Evolutionary conservation across 2,329 filamentous ascomycete genomes (phyloP), one percentile per base, ranked within the genome.

Genomic region (Colletotrichum paranaense): DNA sequence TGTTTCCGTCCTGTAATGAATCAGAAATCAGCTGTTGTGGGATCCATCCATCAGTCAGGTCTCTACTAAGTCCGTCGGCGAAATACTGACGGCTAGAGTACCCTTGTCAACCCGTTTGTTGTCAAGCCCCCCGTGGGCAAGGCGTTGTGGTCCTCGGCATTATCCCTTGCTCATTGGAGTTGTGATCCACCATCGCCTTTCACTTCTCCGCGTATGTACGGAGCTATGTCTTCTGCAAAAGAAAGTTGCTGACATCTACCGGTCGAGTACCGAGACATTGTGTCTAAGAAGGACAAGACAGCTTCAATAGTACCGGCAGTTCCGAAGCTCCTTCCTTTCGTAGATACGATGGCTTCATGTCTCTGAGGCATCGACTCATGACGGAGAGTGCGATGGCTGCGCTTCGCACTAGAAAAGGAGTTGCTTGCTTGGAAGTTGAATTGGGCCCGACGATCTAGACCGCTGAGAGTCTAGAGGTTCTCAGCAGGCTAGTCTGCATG

Each of bases 401-500:
- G 22, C 19, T 49, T 19, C 19, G 16, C 16, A 19, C 42, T 7
- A 49, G 19, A n/a, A 49, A 49, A n/a, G 42, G 42, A 49, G 42
- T n/a, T 49, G 19, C 42, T 49, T 49, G 42, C 42, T n/a, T 9
- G 42, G 4, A 49, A 49, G 16, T 49, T 22, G 42, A 49, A 49
- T 49, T 49, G 9, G 42, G 7, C 42, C 42, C 16, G 19, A 49
- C 42, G 32, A 42, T 22, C 57, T 59, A 32, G 57, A 32, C 35
- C 59, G 19, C 3, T 42, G 38, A 19, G 38, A 42, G 38, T 19
- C 38, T 32, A 42, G 38, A 46, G 14, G n/a, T 42, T 16, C 38
- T 24, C 26, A 32, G 22, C 24, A 55, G 35, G 58, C 69, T 69
- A 72, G 53, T 26, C 69, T 59, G 38, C 5, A 32, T 53, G 14